phyloP scores from a whole-genome alignment of 1,284 basidiomycete species.

The Microbotryum silenes-acaulis region DNA sequence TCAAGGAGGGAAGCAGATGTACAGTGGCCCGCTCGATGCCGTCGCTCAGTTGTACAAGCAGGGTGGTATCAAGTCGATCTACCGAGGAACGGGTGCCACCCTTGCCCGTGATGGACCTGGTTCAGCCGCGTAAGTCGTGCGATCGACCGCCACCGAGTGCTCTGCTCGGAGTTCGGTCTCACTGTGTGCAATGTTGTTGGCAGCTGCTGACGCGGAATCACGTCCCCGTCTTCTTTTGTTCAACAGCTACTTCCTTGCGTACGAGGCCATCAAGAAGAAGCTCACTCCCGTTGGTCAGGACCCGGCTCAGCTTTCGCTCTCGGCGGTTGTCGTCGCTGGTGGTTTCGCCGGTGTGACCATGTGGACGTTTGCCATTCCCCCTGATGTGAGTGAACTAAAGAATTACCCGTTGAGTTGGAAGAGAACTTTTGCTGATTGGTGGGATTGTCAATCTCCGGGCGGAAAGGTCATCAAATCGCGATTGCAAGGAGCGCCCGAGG shows the following conservation, averaged over 20 bases:
- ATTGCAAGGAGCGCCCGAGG: slow-evolving; percentile 90
- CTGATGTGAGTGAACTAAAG: slow-evolving; percentile 58
- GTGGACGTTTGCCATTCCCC: slow-evolving; percentile 93
- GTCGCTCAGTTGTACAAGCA: slow-evolving; percentile 86
- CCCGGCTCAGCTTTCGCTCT: slow-evolving; percentile 72
- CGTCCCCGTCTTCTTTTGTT: background rate
- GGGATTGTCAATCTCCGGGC: slow-evolving; percentile 20
- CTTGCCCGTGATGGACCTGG: slow-evolving; percentile 92
- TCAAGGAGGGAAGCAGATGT: slow-evolving; percentile 67
- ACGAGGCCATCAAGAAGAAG: slow-evolving; percentile 84
- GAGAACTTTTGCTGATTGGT: slow-evolving; percentile 35
- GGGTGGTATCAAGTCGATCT: slow-evolving; percentile 86
- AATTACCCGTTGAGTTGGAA: background rate
- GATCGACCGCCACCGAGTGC: background rate
- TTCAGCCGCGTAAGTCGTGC: slow-evolving; percentile 62
- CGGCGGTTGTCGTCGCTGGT: slow-evolving; percentile 83
- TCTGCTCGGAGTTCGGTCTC: background rate
- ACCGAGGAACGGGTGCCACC: slow-evolving; percentile 86
- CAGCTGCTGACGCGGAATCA: background rate
- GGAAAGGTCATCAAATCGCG: slow-evolving; percentile 86
- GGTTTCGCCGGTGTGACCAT: slow-evolving; percentile 94
- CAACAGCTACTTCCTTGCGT: slow-evolving; percentile 86
- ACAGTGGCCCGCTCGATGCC: slow-evolving; percentile 88
- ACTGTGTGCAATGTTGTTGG: background rate
- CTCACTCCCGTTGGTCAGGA: slow-evolving; percentile 70